These are phyloP conservation scores for Simmondsia chinensis DNA, from an alignment of 148 eudicot genomes.

Conservation along the genomic window DNA sequence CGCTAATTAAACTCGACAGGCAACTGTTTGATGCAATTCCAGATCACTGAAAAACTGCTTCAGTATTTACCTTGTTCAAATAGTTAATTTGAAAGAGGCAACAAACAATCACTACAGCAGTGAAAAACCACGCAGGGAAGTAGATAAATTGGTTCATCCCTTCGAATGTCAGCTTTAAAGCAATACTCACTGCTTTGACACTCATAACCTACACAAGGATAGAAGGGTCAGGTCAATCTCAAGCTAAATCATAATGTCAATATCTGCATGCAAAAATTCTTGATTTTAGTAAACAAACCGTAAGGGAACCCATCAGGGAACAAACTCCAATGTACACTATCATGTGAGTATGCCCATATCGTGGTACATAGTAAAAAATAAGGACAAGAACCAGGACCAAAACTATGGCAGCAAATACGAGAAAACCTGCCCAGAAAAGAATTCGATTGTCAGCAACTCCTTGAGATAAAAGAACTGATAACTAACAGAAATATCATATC, in stretches of 20 bases:
- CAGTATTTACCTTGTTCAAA: constrained; percentile 53
- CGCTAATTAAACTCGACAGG: too few species aligned
- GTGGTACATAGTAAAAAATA: constrained; percentile 31
- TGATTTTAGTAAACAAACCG: constrained; percentile 21
- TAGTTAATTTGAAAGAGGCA: constrained; percentile 46
- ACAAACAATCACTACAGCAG: constrained; percentile 22
- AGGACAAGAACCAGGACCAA: constrained; percentile 24
- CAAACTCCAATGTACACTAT: constrained; percentile 51
- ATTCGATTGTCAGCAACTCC: too few species aligned
- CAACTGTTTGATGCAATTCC: too few species aligned
- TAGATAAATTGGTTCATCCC: constrained; percentile 45
- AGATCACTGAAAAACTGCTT: too few species aligned
- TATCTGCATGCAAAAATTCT: constrained; percentile 1
- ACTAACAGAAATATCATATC: too few species aligned
- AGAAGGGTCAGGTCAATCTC: too few species aligned
- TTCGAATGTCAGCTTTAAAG: constrained; percentile 38
- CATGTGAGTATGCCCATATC: constrained; percentile 33
- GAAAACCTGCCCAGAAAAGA: constrained; percentile 36
- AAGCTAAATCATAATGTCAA: too few species aligned
- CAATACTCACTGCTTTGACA: constrained; percentile 53
- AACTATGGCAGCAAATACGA: constrained; percentile 26
- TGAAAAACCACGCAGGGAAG: constrained; percentile 50
- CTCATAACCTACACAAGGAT: constrained; percentile 39
- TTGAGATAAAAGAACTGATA: too few species aligned
- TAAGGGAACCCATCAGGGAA: constrained; percentile 54